Percentiles rank a stretch among this genome's conserved stretches.
Evolutionary conservation across 345 rosid species (phyloP).

Genomic region (Salix caprea): DNA sequence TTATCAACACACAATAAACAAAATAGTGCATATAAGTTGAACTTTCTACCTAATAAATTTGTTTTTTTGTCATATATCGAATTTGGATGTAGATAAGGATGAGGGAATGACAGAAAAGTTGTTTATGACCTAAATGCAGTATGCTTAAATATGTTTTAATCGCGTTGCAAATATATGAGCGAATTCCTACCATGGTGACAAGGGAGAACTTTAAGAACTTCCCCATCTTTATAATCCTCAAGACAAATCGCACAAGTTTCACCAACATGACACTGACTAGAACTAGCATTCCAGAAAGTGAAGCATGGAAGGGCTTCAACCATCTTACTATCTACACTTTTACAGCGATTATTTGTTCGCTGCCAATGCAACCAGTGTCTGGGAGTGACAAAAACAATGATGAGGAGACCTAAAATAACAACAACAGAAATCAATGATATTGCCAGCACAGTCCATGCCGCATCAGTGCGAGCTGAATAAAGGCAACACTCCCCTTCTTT

Average conservation of each 20-base stretch:
- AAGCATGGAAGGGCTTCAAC: constrained; percentile 52
- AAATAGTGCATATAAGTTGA: background rate
- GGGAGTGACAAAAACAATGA: constrained; percentile 42
- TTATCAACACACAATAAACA: background rate
- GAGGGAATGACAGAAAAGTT: background rate
- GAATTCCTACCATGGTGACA: constrained; percentile 59
- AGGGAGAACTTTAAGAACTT: constrained; percentile 59
- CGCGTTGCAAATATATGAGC: background rate
- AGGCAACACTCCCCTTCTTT: constrained; percentile 57
- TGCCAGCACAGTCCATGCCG: constrained; percentile 59
- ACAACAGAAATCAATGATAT: constrained; percentile 50
- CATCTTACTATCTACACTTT: constrained; percentile 36
- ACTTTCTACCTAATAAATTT: background rate
- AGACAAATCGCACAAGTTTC: constrained; percentile 75
- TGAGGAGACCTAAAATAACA: constrained; percentile 40
- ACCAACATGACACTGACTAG: constrained; percentile 24
- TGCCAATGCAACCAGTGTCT: constrained; percentile 47
- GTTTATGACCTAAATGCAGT: no score
- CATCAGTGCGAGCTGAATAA: constrained; percentile 27
- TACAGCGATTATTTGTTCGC: constrained; percentile 13
- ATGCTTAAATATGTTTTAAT: background rate
- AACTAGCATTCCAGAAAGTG: constrained; percentile 33
- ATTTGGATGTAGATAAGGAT: background rate
- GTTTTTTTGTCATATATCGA: background rate
- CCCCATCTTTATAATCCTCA: constrained; percentile 67